Percentiles rank a stretch among this genome's conserved stretches.
Conservation (phyloP, 2,329 filamentous ascomycete genomes). For the Malbranchea zuffiana region DNA sequence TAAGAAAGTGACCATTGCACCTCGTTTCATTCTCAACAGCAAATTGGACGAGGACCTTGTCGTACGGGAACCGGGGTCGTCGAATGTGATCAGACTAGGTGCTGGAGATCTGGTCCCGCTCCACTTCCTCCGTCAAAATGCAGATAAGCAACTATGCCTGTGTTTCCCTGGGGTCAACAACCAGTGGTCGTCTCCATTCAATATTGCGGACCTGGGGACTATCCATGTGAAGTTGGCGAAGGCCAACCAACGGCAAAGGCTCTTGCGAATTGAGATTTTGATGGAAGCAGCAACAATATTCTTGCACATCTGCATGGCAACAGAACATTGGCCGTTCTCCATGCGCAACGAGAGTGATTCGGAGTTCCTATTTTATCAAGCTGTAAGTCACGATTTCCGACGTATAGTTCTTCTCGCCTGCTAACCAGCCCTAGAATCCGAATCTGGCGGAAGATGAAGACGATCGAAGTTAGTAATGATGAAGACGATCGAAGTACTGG, state of each 20-base stretch:
- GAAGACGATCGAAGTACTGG: conserved; percentile 66
- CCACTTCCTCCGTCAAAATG: conserved; percentile 75
- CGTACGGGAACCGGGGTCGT: conserved; percentile 83
- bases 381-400: conserved; percentile 33
- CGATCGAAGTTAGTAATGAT: conserved; percentile 64
- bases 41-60: conserved; percentile 80
- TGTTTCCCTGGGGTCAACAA: conserved; percentile 93
- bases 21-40: conserved; percentile 89
- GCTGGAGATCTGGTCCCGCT: conserved; percentile 72
- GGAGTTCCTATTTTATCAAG: conserved; percentile 94
- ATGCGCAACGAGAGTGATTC: conserved; percentile 97
- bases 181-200: conserved; percentile 95
- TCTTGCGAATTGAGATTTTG: conserved; percentile 78
- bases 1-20: conserved; percentile 86
- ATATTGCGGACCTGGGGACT: conserved; percentile 87
- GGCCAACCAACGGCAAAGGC: conserved; percentile 73
- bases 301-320: conserved; percentile 78
- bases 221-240: conserved; percentile 90
- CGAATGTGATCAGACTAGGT: conserved; percentile 67
- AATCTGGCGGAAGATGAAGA: conserved; percentile 83
- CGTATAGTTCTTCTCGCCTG: background rate
- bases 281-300: conserved; percentile 93
- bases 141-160: conserved; percentile 78
- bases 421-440: conserved; percentile 47
- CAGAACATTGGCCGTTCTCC: conserved; percentile 93